phyloP scores from a whole-genome alignment of 1,139 yeast species.

The Candida tropicalis region DNA sequence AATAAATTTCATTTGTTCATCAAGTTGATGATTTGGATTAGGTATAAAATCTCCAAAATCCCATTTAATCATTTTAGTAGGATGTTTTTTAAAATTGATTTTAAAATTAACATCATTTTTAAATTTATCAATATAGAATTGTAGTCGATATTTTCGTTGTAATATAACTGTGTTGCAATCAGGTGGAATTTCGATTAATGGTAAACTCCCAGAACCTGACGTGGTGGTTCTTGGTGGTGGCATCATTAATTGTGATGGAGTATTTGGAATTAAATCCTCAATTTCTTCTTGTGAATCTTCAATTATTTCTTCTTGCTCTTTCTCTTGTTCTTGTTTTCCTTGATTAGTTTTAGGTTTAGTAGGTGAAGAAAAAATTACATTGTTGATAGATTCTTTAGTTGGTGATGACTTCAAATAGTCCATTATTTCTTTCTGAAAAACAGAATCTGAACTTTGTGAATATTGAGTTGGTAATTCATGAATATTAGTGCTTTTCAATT shows the following conservation, averaged over 20 bases:
- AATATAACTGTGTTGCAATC: conserved; percentile 27
- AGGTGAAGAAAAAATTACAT: conserved; percentile 1
- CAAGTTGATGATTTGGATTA: conserved; percentile 32
- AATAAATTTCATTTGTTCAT: conserved; percentile 10
- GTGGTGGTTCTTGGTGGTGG: not conserved
- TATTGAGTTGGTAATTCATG: conserved; percentile 17
- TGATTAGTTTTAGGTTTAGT: no score
- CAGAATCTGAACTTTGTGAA: conserved; percentile 12
- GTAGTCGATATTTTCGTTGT: conserved; percentile 30
- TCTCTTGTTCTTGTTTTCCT: conserved; percentile 22
- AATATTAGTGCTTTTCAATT: not conserved
- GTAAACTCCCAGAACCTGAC: no score
- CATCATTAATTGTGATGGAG: not conserved
- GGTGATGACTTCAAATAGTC: conserved; percentile 1
- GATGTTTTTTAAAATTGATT: conserved; percentile 30
- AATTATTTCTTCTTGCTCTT: conserved; percentile 18
- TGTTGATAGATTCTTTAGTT: not conserved
- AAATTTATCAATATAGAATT: conserved; percentile 28
- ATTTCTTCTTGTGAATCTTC: conserved; percentile 25
- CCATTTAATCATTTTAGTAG: conserved; percentile 38
- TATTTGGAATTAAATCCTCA: conserved; percentile 5
- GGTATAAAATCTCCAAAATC: conserved; percentile 48
- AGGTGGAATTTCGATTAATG: conserved; percentile 13
- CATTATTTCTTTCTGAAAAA: not conserved
- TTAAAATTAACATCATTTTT: conserved; percentile 20